phyloP scores from a whole-genome alignment of 257 asterid species.

The Perilla frutescens region DNA sequence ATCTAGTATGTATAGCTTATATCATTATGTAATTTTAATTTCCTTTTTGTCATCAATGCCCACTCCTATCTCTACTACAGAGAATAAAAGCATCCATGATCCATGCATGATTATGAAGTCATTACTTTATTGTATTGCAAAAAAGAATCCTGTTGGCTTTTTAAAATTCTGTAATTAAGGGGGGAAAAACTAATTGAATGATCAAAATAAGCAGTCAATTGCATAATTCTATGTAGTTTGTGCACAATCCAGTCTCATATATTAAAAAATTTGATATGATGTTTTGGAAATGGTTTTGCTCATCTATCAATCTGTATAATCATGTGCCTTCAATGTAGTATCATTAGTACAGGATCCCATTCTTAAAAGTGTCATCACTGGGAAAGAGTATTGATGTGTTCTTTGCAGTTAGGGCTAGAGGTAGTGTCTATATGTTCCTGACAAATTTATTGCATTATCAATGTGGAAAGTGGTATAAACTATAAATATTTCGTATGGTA shows the following conservation, averaged over 20 bases:
- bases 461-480: constrained; percentile 7
- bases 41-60: constrained; percentile 19
- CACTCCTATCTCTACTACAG: constrained; percentile 7
- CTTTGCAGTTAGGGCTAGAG: not conserved
- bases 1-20: constrained; percentile 30
- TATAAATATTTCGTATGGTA: not conserved
- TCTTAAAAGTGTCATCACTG: constrained; percentile 17
- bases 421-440: not conserved
- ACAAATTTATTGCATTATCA: not conserved
- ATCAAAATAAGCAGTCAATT: constrained; percentile 23
- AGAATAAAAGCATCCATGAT: not conserved
- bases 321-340: constrained; percentile 5
- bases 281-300: not conserved
- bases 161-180: not conserved
- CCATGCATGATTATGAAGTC: not conserved
- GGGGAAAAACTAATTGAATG: constrained; percentile 16
- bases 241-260: not conserved
- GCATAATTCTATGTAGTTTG: constrained; percentile 4
- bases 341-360: constrained; percentile 19
- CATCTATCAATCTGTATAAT: constrained; percentile 1
- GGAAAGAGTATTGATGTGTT: constrained; percentile 1
- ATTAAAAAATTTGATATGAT: not conserved
- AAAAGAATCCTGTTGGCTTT: constrained; percentile 6
- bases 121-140: not conserved
- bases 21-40: constrained; percentile 8